Evolutionary conservation across 305 asterid species (phyloP).

Genomic region (Lippia alba): DNA sequence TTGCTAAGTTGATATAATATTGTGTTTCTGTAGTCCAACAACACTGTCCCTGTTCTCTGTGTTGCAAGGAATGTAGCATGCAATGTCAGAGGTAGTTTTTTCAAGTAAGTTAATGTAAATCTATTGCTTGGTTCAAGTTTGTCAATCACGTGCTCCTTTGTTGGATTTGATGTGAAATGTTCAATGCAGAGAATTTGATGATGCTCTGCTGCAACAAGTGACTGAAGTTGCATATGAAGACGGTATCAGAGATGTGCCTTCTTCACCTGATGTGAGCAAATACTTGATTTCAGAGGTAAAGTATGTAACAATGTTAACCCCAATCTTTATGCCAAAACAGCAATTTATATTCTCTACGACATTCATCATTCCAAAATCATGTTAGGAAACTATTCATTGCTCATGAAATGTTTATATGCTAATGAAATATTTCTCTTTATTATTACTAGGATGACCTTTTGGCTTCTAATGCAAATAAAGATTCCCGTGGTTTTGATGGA

Average conservation of each 20-base stretch:
- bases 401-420: conserved; percentile 10
- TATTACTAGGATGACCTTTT: conserved; percentile 76
- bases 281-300: conserved; percentile 82
- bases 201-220: conserved; percentile 73
- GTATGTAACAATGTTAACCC: conserved; percentile 30
- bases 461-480: conserved; percentile 71
- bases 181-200: conserved; percentile 85
- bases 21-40: conserved; percentile 65
- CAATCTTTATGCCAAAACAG: not conserved
- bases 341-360: not conserved
- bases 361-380: conserved; percentile 18
- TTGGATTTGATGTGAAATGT: conserved; percentile 40
- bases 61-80: conserved; percentile 98
- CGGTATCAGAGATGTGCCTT: conserved; percentile 57
- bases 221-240: conserved; percentile 87
- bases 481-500: conserved; percentile 78
- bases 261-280: conserved; percentile 89
- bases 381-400: not conserved
- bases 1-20: conserved; percentile 33
- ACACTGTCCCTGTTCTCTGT: conserved; percentile 84
- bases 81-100: conserved; percentile 94
- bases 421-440: conserved; percentile 22
- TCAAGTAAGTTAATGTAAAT: conserved; percentile 70
- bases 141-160: conserved; percentile 29
- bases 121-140: conserved; percentile 10